Evolutionary conservation across 768 basidiomycete genomes (phyloP).

Genomic region (Mycena vulgaris): DNA sequence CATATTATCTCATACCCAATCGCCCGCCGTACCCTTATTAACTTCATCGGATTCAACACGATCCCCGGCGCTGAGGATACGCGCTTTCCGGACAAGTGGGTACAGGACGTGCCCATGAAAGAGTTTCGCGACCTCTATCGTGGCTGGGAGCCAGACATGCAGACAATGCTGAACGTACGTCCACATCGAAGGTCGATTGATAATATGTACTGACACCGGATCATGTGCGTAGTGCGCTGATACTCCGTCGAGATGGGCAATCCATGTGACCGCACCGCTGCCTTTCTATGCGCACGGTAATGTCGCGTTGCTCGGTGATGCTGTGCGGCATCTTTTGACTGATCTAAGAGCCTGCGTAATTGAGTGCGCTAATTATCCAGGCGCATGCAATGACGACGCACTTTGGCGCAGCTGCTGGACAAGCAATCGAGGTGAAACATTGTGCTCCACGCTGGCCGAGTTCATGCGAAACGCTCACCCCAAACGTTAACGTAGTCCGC

Average conservation of each 20-base stretch:
- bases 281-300: conserved; percentile 21
- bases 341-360: neutral
- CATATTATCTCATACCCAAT: conserved; percentile 25
- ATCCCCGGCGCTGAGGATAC: conserved; percentile 12
- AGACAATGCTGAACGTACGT: conserved; percentile 24
- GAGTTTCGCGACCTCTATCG: conserved; percentile 13
- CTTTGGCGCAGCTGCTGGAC: conserved; percentile 21
- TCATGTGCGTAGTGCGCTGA: conserved; percentile 18
- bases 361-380: conserved; percentile 8
- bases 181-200: neutral
- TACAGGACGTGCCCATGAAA: conserved; percentile 17
- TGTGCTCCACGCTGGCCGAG: conserved; percentile 1
- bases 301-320: conserved; percentile 30
- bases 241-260: conserved; percentile 27
- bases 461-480: conserved; percentile 11
- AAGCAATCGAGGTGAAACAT: conserved; percentile 24
- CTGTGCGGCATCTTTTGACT: conserved; percentile 14
- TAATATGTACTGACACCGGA: conserved; percentile 6
- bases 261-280: conserved; percentile 16
- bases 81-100: conserved; percentile 18
- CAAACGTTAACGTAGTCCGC: conserved; percentile 12
- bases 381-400: conserved; percentile 25
- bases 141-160: conserved; percentile 22
- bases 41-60: conserved; percentile 13
- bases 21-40: conserved; percentile 16